Conservation (phyloP, 2,329 filamentous ascomycete species). For the Colletotrichum chrysophilum region DNA sequence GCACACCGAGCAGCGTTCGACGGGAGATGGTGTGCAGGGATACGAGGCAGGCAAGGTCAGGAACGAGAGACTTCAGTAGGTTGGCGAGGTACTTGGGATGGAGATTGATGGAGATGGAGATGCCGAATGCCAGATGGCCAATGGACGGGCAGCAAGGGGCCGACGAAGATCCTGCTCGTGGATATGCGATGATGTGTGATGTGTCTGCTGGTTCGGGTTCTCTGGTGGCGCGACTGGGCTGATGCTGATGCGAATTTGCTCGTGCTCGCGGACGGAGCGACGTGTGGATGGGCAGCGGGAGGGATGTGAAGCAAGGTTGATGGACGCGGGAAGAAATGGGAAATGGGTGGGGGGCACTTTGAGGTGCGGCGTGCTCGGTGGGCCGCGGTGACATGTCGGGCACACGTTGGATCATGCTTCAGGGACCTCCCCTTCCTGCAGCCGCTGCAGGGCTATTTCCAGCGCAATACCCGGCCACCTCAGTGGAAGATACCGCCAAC, state of each 20-base stretch:
- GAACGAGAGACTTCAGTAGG: background rate
- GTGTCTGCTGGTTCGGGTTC: background rate
- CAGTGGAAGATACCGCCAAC: background rate
- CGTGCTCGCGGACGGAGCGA: background rate
- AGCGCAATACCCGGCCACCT: background rate
- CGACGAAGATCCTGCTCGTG: background rate
- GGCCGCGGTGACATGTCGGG: constrained; percentile 16
- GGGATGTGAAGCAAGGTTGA: constrained; percentile 2
- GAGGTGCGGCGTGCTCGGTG: background rate
- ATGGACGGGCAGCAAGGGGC: background rate
- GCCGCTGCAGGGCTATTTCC: background rate
- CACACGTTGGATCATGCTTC: constrained; percentile 6
- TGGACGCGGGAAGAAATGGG: background rate
- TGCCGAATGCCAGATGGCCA: constrained; percentile 2
- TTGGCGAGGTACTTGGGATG: background rate
- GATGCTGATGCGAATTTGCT: background rate
- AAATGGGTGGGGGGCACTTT: background rate
- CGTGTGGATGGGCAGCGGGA: background rate
- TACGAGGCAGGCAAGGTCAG: background rate
- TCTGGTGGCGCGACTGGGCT: constrained; percentile 1
- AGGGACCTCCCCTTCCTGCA: background rate
- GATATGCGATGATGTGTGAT: background rate
- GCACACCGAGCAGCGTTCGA: background rate
- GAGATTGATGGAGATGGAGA: constrained; percentile 7
- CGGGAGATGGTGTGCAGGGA: background rate